Evolutionary conservation across 2,329 filamentous ascomycete species (phyloP), one percentile per base, ranked within the genome.

Genomic region (Dryadomyces quercus-mongolicae): DNA sequence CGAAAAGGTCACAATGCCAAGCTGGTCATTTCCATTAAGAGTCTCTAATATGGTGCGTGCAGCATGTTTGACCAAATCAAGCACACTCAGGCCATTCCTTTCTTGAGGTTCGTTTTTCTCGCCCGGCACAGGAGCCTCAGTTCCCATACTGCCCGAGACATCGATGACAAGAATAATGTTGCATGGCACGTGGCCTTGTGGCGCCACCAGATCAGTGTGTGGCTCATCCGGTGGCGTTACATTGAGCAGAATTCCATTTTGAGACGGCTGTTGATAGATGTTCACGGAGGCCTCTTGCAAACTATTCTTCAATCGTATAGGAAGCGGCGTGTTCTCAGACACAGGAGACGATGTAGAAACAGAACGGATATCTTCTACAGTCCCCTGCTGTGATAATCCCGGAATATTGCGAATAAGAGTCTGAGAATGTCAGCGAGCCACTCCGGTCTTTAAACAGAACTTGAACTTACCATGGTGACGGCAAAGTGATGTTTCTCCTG

Each of bases 161-260:
- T 84, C 80, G 53, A 84, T 81, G 16, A 79, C 78, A 2, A 84
- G 70, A 2, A 82, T 79, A 36, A 84, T 76, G 57, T 83, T 80
- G 61, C 76, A 81, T 2, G 78, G 74, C 0, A 75, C 68, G 60
- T 77, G 75, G 7, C 51, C 10, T 54, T 15, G 1, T 52, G 25
- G 8, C 25, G 25, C 25, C 25, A 31, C 15, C 48, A 52, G 18
- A 0, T 2, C 45, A 5, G 13, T 4, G 12, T 10, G 40, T 7
- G 40, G 40, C 12, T 43, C 21, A 1, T 13, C 42, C 6, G 40
- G 50, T 2, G 40, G 50, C n/a, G 5, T 16, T 8, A 51, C 38
- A 20, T 51, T 40, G 21, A 51, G 9, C 12, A 51, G 2, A 15
- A 51, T 5, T 9, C 49, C 49, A 21, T 43, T 20, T 6, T 44